A percentile compares a stretch with the other conserved stretches of the same genome.
These are phyloP conservation scores for Candida chilensis DNA, from an alignment of 805 yeast species.

Conservation along the genomic window DNA sequence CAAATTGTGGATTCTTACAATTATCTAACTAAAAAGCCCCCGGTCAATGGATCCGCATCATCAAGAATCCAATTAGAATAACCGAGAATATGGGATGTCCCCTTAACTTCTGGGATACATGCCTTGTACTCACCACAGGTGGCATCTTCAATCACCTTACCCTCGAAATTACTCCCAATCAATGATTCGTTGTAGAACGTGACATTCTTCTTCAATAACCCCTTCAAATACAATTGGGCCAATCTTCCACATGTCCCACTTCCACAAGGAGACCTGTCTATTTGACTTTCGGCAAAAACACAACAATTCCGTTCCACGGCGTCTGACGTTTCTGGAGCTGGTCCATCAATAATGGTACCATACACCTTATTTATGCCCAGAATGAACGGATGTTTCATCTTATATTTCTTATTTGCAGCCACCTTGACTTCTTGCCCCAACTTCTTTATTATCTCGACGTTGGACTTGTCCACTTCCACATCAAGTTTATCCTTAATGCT, in stretches of 20 bases:
- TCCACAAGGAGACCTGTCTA: conserved; percentile 16
- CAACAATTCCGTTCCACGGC: conserved; percentile 5
- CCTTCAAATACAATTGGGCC: conserved; percentile 9
- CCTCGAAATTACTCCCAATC: conserved; percentile 11
- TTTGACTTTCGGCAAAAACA: conserved; percentile 12
- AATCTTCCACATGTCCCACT: conserved; percentile 15
- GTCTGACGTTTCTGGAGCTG: conserved; percentile 2
- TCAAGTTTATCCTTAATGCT: conserved; percentile 6
- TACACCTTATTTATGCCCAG: conserved; percentile 4
- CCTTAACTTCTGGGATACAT: conserved; percentile 11
- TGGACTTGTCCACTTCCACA: conserved; percentile 9
- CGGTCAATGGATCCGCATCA: too few species aligned
- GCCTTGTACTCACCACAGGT: conserved; percentile 9
- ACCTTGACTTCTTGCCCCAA: conserved; percentile 11
- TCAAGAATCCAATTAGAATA: conserved; percentile 2
- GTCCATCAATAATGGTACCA: conserved; percentile 7
- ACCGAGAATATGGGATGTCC: conserved; percentile 11
- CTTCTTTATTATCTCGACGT: conserved; percentile 7
- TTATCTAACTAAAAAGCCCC: too few species aligned
- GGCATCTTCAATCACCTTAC: conserved; percentile 7
- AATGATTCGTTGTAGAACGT: conserved; percentile 12
- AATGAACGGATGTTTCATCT: conserved; percentile 9
- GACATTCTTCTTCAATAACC: conserved; percentile 2
- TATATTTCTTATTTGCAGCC: conserved; percentile 11
- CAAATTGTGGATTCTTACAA: too few species aligned